A percentile compares a stretch with the other conserved stretches of the same genome.
These are phyloP conservation scores for Populus hybrid DNA, from an alignment of 441 rosid species.

Conservation along the genomic window DNA sequence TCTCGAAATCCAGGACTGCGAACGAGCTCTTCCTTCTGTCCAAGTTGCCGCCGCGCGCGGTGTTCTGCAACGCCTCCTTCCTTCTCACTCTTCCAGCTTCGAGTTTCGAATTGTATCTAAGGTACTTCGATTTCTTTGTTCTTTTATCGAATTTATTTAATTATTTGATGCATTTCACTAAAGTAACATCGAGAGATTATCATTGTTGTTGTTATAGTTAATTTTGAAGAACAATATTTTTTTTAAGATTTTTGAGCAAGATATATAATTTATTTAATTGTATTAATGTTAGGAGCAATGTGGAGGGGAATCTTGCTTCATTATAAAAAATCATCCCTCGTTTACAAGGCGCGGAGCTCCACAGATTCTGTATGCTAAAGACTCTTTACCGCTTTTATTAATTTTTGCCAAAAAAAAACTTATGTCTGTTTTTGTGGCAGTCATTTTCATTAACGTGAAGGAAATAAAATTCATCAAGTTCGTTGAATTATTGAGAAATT, in stretches of 20 bases:
- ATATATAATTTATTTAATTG: background rate
- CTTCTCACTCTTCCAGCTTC: constrained; percentile 52
- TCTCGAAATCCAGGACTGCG: constrained; percentile 61
- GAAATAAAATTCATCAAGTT: background rate
- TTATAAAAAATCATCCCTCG: constrained; percentile 44
- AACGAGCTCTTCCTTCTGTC: constrained; percentile 56
- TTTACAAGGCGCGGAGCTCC: constrained; percentile 30
- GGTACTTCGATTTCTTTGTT: constrained; percentile 22
- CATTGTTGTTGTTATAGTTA: background rate
- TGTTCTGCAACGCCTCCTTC: constrained; percentile 56
- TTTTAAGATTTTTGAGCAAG: background rate
- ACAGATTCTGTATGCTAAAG: constrained; percentile 49
- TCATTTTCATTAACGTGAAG: background rate
- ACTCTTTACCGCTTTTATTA: background rate
- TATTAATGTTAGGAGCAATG: constrained; percentile 46
- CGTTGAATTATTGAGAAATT: background rate
- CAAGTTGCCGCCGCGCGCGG: constrained; percentile 56
- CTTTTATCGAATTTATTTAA: background rate
- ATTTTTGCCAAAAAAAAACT: background rate
- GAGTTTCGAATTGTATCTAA: constrained; percentile 53
- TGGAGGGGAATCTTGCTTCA: constrained; percentile 55
- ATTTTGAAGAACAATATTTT: background rate
- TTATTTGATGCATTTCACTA: background rate
- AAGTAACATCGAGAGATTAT: background rate
- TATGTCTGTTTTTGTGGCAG: background rate